Conservation (phyloP, 805 yeast genomes). For the Starmerella asiatica region DNA sequence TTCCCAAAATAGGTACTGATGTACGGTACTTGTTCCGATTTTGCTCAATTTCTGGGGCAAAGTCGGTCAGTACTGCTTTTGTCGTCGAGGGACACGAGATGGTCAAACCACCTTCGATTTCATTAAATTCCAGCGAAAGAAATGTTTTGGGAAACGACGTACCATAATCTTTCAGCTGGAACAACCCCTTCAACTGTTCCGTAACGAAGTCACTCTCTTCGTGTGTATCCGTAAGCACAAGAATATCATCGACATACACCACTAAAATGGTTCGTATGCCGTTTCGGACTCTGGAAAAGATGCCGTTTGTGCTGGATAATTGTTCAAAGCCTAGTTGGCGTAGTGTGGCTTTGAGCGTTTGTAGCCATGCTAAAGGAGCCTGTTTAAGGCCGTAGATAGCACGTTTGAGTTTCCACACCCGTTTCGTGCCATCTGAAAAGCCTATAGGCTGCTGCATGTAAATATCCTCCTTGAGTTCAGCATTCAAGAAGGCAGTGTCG, state of each 20-base stretch:
- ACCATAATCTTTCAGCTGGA: neutral
- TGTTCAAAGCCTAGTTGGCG: neutral
- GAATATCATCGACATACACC: constrained; percentile 3
- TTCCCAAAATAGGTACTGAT: too few species aligned
- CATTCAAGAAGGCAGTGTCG: neutral
- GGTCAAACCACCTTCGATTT: neutral
- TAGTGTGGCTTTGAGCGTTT: neutral
- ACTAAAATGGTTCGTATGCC: neutral
- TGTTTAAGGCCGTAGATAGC: constrained; percentile 1
- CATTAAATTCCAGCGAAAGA: neutral
- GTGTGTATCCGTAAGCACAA: neutral
- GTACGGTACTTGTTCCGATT: too few species aligned
- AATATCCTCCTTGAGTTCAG: neutral
- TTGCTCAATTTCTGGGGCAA: neutral
- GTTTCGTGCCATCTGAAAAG: neutral
- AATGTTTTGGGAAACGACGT: neutral
- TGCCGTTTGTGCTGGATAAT: neutral
- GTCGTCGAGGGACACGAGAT: neutral
- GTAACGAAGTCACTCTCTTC: neutral
- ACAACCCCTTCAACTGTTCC: neutral
- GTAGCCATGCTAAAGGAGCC: neutral
- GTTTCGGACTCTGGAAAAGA: neutral
- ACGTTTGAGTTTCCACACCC: neutral
- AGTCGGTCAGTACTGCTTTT: neutral
- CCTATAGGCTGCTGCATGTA: neutral